phyloP scores from a whole-genome alignment of 768 basidiomycete genomes.

The Collybiopsis confluens region DNA sequence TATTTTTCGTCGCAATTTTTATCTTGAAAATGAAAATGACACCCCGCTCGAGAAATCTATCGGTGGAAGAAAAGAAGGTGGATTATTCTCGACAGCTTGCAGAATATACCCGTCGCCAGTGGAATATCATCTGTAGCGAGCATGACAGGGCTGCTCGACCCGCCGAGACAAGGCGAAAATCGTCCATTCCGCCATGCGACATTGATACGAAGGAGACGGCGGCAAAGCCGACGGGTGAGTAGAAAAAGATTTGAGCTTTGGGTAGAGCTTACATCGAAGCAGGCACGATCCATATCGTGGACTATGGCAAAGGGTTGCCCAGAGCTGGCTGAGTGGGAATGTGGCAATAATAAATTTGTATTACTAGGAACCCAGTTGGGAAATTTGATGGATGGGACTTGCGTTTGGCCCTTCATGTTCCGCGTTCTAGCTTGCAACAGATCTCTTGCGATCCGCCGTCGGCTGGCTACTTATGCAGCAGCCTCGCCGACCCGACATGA shows the following conservation, averaged over 20 bases:
- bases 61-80: constrained; percentile 31
- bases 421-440: constrained; percentile 25
- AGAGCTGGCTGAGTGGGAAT: neutral
- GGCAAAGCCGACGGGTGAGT: neutral
- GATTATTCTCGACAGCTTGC: constrained; percentile 37
- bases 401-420: constrained; percentile 30
- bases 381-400: too few relatives aligned
- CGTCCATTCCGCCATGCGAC: neutral
- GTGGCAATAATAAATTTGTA: too few relatives aligned
- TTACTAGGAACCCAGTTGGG: too few relatives aligned
- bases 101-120: constrained; percentile 38
- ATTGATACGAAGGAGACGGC: neutral
- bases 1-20: neutral
- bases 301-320: constrained; percentile 8
- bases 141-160: neutral
- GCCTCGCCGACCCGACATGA: constrained; percentile 41
- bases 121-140: constrained; percentile 23
- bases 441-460: constrained; percentile 31
- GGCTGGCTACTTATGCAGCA: constrained; percentile 62
- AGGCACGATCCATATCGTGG: constrained; percentile 13
- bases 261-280: neutral
- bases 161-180: neutral
- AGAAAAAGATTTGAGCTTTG: neutral
- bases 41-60: neutral
- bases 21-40: neutral